phyloP scores from a whole-genome alignment of 345 rosid genomes.

The Sapria himalayana region DNA sequence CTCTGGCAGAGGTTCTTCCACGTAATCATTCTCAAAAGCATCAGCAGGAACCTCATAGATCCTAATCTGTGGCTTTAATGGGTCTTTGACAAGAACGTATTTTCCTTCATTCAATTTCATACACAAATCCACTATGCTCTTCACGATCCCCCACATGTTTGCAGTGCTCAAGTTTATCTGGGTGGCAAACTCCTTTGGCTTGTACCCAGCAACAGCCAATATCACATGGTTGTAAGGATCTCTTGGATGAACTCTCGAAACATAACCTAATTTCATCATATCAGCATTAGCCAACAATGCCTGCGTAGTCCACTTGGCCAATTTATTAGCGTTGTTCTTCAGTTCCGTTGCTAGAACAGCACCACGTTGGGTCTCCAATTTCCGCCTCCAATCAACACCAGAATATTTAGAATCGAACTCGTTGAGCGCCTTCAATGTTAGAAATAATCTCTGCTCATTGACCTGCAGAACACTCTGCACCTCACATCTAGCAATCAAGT shows the following conservation, averaged over 20 bases:
- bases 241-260: slow-evolving; percentile 90
- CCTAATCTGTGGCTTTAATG: slow-evolving; percentile 80
- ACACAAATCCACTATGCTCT: slow-evolving; percentile 79
- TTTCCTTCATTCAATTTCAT: slow-evolving; percentile 88
- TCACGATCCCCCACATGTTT: slow-evolving; percentile 97
- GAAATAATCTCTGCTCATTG: slow-evolving; percentile 53
- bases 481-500: slow-evolving; percentile 78
- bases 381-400: slow-evolving; percentile 98
- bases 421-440: slow-evolving; percentile 79
- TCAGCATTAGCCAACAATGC: slow-evolving; percentile 79
- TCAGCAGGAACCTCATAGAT: slow-evolving; percentile 91
- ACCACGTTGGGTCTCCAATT: slow-evolving; percentile 93
- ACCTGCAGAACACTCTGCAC: slow-evolving; percentile 71
- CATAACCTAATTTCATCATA: slow-evolving; percentile 93
- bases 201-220: slow-evolving; percentile 69
- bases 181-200: slow-evolving; percentile 74
- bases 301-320: slow-evolving; percentile 96
- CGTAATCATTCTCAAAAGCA: slow-evolving; percentile 94
- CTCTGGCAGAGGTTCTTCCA: slow-evolving; percentile 82
- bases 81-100: slow-evolving; percentile 86
- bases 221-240: slow-evolving; percentile 94
- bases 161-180: slow-evolving; percentile 73
- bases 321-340: slow-evolving; percentile 85
- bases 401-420: slow-evolving; percentile 94
- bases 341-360: slow-evolving; percentile 89